Conservation (phyloP, 2,329 filamentous ascomycete genomes). For the Penicillium sp. region DNA sequence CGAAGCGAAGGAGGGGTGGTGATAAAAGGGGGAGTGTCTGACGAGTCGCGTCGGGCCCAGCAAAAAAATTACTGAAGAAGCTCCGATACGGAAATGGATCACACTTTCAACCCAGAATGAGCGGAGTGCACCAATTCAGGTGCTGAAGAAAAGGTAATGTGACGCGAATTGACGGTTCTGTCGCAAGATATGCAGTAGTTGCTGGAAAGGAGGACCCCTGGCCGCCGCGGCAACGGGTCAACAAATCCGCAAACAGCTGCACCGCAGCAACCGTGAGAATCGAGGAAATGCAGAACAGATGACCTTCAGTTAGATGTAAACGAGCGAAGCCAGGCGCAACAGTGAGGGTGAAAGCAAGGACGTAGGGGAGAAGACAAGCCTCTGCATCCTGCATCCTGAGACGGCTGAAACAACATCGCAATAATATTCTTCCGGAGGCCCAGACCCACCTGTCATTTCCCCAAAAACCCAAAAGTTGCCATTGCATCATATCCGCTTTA, state of each 20-base stretch:
- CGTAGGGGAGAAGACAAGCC: slow-evolving; percentile 15
- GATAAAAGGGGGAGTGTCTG: slow-evolving; percentile 22
- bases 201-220: slow-evolving; percentile 9
- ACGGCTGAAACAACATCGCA: slow-evolving; percentile 17
- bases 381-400: slow-evolving; percentile 6
- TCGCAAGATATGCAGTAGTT: slow-evolving; percentile 14
- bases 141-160: slow-evolving; percentile 8
- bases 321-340: slow-evolving; percentile 14
- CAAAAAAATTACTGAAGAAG: background rate
- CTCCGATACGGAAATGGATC: background rate
- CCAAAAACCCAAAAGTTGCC: background rate
- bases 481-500: slow-evolving; percentile 1
- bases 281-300: slow-evolving; percentile 7
- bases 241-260: slow-evolving; percentile 8
- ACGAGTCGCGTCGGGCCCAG: slow-evolving; percentile 10
- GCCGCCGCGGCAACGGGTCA: background rate
- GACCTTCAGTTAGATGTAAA: slow-evolving; percentile 13
- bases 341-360: slow-evolving; percentile 14
- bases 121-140: slow-evolving; percentile 5
- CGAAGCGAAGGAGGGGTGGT: slow-evolving; percentile 16
- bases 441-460: background rate
- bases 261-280: slow-evolving; percentile 12
- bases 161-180: slow-evolving; percentile 13
- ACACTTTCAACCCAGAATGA: slow-evolving; percentile 6
- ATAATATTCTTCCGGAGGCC: background rate